Evolutionary conservation across 2,329 filamentous ascomycete genomes (phyloP).

Genomic region (Tympanopsis confertula): DNA sequence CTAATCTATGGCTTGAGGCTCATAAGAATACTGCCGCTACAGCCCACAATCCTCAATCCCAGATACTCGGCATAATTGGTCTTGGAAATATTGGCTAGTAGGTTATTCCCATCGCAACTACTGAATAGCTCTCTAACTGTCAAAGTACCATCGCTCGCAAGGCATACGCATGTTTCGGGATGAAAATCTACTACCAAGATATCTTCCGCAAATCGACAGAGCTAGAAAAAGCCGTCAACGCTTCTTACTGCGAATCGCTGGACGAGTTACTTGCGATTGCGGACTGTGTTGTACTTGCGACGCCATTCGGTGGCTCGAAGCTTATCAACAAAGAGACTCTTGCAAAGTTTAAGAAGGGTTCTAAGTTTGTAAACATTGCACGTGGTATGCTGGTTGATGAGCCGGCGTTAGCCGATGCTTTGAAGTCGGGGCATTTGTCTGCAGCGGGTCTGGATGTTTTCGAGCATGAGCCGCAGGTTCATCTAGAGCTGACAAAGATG

Average conservation of each 20-base stretch:
- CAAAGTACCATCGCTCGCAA: conserved; percentile 36
- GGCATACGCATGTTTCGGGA: conserved; percentile 32
- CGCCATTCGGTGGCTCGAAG: conserved; percentile 27
- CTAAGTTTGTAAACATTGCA: conserved; percentile 34
- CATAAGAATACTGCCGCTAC: conserved; percentile 34
- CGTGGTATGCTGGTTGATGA: conserved; percentile 35
- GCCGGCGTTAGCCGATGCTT: conserved; percentile 26
- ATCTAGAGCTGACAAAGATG: conserved; percentile 18
- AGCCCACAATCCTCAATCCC: conserved; percentile 35
- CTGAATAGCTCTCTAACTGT: too few relatives aligned
- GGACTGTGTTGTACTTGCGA: conserved; percentile 33
- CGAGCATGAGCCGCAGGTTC: conserved; percentile 30
- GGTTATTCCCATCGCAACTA: too few relatives aligned
- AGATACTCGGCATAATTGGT: conserved; percentile 38
- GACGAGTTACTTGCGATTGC: conserved; percentile 25
- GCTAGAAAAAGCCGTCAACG: conserved; percentile 23
- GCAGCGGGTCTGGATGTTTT: conserved; percentile 35
- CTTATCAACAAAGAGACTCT: conserved; percentile 24
- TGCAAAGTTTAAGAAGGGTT: conserved; percentile 27
- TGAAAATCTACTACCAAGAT: conserved; percentile 37
- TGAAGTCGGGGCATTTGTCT: conserved; percentile 26
- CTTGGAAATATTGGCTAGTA: conserved; percentile 33
- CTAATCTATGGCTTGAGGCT: conserved; percentile 29
- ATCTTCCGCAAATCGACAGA: conserved; percentile 18
- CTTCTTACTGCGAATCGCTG: conserved; percentile 24